Evolutionary conservation across 1,284 basidiomycete species (phyloP), one percentile per base, ranked within the genome.

Genomic region (Peniophora sp.): DNA sequence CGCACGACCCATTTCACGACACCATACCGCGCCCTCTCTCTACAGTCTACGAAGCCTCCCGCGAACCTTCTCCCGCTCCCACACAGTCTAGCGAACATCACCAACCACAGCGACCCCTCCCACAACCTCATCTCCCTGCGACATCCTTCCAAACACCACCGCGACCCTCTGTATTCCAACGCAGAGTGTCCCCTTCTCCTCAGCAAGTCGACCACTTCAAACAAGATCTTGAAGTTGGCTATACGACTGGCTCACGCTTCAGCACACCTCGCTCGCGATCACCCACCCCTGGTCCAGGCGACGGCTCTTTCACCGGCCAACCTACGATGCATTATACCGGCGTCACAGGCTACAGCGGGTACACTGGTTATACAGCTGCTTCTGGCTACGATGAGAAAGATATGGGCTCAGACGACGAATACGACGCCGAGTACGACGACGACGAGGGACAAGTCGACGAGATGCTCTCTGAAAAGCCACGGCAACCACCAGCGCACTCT

Each of bases 221-320:
- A 44, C 71, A 79, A 46, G 83, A 85, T 56, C 65, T 76, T 0
- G 84, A 85, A 57, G 81, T 20, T n/a, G 38, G 79, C 2, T 87
- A 82, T 55, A 72, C 85, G 12, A 83, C 83, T 0, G 83, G 80
- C 5, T 70, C 72, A 50, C 66, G 74, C 56, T 75, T 73, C 56
- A 66, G 58, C 10, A 66, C 71, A 14, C 72, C 81, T 32, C 77
- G 82, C 48, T 87, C 85, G 19, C 77, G 85, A 20, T 87, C 85
- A 2, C 85, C 85, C 0, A 87, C 85, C 1, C 83, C 85, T 9
- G 79, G 80, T 6, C 74, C 76, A 12, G 84, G 84, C 44, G 81
- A 85, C 43, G 85, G 85, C 53, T 82, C 82, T 58, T 85, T 85
- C 53, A 71, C 72, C 52, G 69, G 82, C 24, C 68, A 79, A 52